Conservation (phyloP, 2,329 filamentous ascomycete genomes). For the Colletotrichum liriopes region DNA sequence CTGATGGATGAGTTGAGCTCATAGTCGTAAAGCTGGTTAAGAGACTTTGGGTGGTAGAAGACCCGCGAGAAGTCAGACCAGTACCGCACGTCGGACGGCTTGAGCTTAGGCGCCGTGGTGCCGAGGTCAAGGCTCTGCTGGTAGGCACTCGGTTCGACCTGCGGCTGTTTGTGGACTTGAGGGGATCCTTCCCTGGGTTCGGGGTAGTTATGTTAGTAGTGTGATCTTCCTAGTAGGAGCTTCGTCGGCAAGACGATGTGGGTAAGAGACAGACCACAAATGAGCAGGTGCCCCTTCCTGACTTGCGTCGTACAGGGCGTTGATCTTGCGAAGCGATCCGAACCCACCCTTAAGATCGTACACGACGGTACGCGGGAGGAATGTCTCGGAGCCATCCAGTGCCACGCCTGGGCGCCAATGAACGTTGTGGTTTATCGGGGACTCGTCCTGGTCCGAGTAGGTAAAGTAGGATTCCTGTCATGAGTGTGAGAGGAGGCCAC, state of each 20-base stretch:
- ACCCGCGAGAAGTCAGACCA: constrained; percentile 97
- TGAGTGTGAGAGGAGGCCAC: background rate
- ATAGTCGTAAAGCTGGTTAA: constrained; percentile 90
- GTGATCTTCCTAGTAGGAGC: background rate
- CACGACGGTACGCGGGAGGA: constrained; percentile 89
- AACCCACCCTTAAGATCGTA: constrained; percentile 97
- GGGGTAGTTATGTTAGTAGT: constrained; percentile 16
- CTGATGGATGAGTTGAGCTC: constrained; percentile 84
- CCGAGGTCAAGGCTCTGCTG: constrained; percentile 85
- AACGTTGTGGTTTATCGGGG: constrained; percentile 84
- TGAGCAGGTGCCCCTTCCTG: constrained; percentile 47
- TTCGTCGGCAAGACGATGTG: background rate
- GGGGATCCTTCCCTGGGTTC: constrained; percentile 74
- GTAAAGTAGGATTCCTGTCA: constrained; percentile 96
- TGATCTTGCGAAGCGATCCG: constrained; percentile 88
- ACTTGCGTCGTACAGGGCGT: constrained; percentile 83
- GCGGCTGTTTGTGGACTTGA: constrained; percentile 77
- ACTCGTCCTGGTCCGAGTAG: constrained; percentile 78
- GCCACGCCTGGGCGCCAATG: constrained; percentile 90
- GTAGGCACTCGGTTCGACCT: constrained; percentile 81
- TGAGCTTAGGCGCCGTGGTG: constrained; percentile 73
- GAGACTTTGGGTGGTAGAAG: constrained; percentile 91
- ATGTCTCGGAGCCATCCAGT: constrained; percentile 89
- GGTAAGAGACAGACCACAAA: constrained; percentile 51
- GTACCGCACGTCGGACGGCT: constrained; percentile 83